Base-by-base conservation (phyloP, 148 eudicot genomes). In the Silene uniflora region DNA sequence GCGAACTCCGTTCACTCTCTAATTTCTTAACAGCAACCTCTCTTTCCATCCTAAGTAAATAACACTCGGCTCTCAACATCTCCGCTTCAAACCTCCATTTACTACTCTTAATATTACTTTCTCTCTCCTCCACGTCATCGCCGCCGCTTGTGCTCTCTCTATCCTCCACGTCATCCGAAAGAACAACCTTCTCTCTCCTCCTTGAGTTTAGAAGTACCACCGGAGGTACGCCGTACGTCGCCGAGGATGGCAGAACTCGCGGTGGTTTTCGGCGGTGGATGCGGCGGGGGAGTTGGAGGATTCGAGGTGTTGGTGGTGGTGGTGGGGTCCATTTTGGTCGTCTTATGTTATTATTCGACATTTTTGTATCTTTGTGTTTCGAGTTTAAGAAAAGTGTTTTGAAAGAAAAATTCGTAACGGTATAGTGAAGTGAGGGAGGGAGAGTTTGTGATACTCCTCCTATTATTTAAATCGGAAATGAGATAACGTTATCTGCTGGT, bases 51-150 rank as follows among this genome's bases (percentile, higher is more conserved):
- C 98, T 86, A 82, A 94, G 67, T 14, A 86, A 83, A 69, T 84
- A 88, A 77, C 97, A 91, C 75, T 94, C 98, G 0, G 93, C 98
- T 72, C 97, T 88, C 73, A 94, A 72, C 59, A 89, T 89, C 82
- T 94, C 97, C 13, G 91, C 90, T 69, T 94, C 88, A 77, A 94
- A 91, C 86, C 82, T 75, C 93, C 93, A 89, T 39, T 85, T 84
- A 77, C 91, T 67, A 35, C 75, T 32, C 35, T 32, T 82, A 21
- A 22, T 67, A 11, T 23, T 71, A 7, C 52, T 12, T 21, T 65
- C 22, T 42, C 54, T 42, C 71, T 47, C 86, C 70, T 71, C 62
- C 61, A 24, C 73, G 42, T 49, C 73, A 19, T 17, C 23, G 13
- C 73, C 23, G 13, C 73, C 39, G 8, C 61, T 52, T 14, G 61